These are phyloP conservation scores for Rusavskia elegans DNA, from an alignment of 495 filamentous ascomycete species.

Conservation along the genomic window DNA sequence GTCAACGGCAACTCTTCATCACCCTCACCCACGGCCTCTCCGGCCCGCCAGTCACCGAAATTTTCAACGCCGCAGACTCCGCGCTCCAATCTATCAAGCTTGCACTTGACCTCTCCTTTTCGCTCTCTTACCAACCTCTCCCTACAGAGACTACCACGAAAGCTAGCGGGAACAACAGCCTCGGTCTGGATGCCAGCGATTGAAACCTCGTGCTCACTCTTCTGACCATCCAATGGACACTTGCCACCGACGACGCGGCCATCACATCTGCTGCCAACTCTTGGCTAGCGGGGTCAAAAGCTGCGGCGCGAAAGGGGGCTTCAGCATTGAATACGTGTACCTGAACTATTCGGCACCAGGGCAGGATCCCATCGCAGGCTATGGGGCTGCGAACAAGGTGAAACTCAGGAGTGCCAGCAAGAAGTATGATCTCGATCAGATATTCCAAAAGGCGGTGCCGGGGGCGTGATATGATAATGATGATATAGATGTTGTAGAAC, in stretches of 20 bases:
- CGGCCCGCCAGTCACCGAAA: constrained; percentile 5
- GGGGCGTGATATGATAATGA: neutral
- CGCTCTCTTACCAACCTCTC: constrained; percentile 22
- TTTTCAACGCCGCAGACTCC: constrained; percentile 10
- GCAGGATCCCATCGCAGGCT: constrained; percentile 10
- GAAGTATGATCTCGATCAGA: constrained; percentile 12
- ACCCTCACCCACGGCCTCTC: constrained; percentile 14
- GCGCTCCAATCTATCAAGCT: neutral
- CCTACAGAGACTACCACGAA: constrained; percentile 11
- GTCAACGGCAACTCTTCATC: constrained; percentile 16
- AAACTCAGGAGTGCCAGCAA: constrained; percentile 3
- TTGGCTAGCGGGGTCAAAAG: constrained; percentile 1
- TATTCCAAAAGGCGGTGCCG: constrained; percentile 2
- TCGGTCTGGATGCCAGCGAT: constrained; percentile 7
- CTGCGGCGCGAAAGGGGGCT: neutral
- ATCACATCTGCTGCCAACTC: constrained; percentile 4
- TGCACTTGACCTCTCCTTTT: constrained; percentile 3
- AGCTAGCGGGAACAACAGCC: constrained; percentile 13
- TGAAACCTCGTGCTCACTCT: constrained; percentile 8
- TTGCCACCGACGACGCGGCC: constrained; percentile 9
- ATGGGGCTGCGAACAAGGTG: constrained; percentile 5
- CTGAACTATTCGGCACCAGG: constrained; percentile 12
- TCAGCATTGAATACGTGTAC: constrained; percentile 1
- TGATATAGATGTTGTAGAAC: too few relatives aligned
- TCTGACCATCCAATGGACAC: constrained; percentile 11